phyloP scores from a whole-genome alignment of 2,329 filamentous ascomycete genomes.

The Fonsecaea nubica region DNA sequence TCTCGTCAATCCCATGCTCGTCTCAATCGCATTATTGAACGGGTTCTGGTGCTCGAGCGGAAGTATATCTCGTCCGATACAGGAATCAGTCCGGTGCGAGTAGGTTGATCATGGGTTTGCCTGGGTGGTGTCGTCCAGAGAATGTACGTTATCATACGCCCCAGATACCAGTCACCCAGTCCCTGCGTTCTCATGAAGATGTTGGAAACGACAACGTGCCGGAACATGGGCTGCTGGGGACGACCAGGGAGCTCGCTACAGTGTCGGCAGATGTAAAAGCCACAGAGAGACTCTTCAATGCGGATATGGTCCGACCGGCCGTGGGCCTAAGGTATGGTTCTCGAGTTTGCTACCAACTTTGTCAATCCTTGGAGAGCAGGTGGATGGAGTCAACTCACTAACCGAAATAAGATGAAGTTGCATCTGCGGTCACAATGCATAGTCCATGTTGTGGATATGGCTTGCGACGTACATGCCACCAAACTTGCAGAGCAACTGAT shows the following conservation, averaged over 20 bases:
- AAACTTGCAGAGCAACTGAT: neutral
- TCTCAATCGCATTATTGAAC: neutral
- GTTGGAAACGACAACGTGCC: neutral
- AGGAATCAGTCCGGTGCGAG: neutral
- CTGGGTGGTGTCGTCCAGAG: neutral
- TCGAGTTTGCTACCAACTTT: conserved; percentile 19
- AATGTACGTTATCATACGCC: neutral
- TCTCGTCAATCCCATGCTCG: neutral
- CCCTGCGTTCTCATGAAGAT: neutral
- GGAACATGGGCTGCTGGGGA: neutral
- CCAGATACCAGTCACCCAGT: neutral
- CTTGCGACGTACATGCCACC: neutral
- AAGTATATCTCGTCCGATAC: neutral
- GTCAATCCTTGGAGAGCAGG: conserved; percentile 7
- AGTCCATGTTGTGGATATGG: neutral
- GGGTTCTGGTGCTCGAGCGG: neutral
- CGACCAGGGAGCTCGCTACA: neutral
- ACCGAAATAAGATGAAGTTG: conserved; percentile 6
- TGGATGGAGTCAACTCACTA: conserved; percentile 7
- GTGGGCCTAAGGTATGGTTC: conserved; percentile 16
- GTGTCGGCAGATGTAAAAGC: conserved; percentile 1
- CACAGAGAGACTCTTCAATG: neutral
- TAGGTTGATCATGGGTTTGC: neutral
- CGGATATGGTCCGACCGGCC: conserved; percentile 1
- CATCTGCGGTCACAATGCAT: neutral